Conservation (phyloP, 179 eudicot species). For the Beta lomatogona region DNA sequence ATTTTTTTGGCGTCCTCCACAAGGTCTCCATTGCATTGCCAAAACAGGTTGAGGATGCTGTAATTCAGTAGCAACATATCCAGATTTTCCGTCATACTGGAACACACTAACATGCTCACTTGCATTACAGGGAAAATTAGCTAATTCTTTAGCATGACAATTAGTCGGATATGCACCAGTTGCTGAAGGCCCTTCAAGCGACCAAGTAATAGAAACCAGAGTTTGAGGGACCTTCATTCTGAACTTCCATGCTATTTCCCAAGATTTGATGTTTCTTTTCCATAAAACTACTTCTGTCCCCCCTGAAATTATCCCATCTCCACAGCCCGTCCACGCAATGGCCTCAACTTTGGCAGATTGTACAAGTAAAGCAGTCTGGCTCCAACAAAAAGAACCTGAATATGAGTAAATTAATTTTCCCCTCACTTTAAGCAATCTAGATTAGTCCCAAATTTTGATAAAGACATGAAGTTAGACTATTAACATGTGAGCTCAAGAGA, state of each 20-base stretch:
- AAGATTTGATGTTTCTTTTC: constrained; percentile 65
- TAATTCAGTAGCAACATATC: constrained; percentile 53
- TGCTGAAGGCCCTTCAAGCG: constrained; percentile 74
- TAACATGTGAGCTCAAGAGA: not conserved
- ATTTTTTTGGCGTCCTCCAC: constrained; percentile 40
- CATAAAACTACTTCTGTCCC: constrained; percentile 86
- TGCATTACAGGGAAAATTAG: constrained; percentile 32
- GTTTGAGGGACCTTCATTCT: constrained; percentile 60
- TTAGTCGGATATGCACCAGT: constrained; percentile 43
- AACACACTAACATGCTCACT: constrained; percentile 55
- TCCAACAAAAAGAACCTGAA: constrained; percentile 99
- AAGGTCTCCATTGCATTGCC: constrained; percentile 92
- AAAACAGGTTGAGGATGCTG: constrained; percentile 81
- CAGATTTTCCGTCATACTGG: constrained; percentile 50
- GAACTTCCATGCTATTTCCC: constrained; percentile 94
- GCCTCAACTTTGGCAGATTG: constrained; percentile 75
- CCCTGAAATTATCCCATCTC: constrained; percentile 83
- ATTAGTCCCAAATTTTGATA: constrained; percentile 13
- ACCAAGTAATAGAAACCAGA: constrained; percentile 75
- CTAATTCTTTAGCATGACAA: constrained; percentile 36
- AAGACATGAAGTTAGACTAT: not conserved
- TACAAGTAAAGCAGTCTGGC: constrained; percentile 88
- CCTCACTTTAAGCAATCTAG: constrained; percentile 22
- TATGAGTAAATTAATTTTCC: constrained; percentile 77
- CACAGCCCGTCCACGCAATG: constrained; percentile 89